Conservation (phyloP, 805 yeast species). For the Teunomyces stri region DNA sequence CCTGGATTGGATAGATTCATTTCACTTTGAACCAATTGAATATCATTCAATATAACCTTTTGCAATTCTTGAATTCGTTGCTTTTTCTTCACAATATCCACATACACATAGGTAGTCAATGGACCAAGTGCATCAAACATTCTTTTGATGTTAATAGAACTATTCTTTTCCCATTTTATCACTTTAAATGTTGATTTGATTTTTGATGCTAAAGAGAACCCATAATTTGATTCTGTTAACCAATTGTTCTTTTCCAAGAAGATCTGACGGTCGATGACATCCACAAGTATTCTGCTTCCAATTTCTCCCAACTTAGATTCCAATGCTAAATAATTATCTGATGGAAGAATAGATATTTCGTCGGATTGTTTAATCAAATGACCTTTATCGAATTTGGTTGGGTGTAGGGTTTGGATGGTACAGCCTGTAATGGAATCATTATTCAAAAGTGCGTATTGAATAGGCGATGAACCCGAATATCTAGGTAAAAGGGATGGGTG, state of each 20-base stretch:
- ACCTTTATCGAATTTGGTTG: slow-evolving; percentile 82
- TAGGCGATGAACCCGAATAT: slow-evolving; percentile 86
- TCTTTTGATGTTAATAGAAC: slow-evolving; percentile 40
- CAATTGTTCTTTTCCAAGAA: slow-evolving; percentile 10
- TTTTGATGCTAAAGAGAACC: slow-evolving; percentile 58
- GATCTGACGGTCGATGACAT: slow-evolving; percentile 36
- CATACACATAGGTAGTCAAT: slow-evolving; percentile 43
- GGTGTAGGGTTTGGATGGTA: slow-evolving; percentile 86
- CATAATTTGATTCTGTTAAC: slow-evolving; percentile 11
- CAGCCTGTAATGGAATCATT: slow-evolving; percentile 71
- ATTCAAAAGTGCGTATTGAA: slow-evolving; percentile 74
- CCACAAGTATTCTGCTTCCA: slow-evolving; percentile 60
- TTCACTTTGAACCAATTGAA: slow-evolving; percentile 13
- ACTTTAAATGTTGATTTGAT: slow-evolving; percentile 41
- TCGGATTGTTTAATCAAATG: slow-evolving; percentile 58
- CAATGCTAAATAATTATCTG: slow-evolving; percentile 48
- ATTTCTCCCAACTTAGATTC: slow-evolving; percentile 49
- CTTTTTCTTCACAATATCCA: slow-evolving; percentile 32
- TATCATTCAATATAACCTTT: slow-evolving; percentile 49
- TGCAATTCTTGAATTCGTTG: slow-evolving; percentile 26
- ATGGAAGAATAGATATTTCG: slow-evolving; percentile 35
- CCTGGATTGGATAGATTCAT: slow-evolving; percentile 18
- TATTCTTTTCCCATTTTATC: slow-evolving; percentile 46
- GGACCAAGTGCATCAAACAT: slow-evolving; percentile 55
- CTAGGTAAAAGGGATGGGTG: slow-evolving; percentile 89